A percentile compares a stretch with the other conserved stretches of the same genome.
Conservation (phyloP, 352 stramenopile genomes). For the Globisporangium okanoganense region DNA sequence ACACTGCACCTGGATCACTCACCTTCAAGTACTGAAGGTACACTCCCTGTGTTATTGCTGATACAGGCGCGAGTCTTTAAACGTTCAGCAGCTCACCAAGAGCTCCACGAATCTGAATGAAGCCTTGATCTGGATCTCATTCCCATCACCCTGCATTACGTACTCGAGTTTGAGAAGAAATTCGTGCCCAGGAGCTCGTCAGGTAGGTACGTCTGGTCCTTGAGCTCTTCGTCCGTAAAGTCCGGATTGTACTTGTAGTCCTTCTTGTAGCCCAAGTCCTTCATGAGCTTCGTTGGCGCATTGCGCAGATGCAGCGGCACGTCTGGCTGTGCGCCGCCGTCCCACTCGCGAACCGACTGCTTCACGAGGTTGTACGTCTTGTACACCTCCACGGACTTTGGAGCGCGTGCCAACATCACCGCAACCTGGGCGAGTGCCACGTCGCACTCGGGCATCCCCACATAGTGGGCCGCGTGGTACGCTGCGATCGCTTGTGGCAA, state of each 20-base stretch:
- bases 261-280: conserved; percentile 68
- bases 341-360: conserved; percentile 50
- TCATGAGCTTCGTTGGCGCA: conserved; percentile 76
- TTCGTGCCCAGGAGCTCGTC: conserved; percentile 50
- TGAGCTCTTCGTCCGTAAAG: conserved; percentile 55
- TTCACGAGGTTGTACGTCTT: conserved; percentile 80
- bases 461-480: conserved; percentile 70
- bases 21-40: too few species aligned
- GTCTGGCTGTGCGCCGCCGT: conserved; percentile 50
- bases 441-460: conserved; percentile 87
- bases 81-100: too few species aligned
- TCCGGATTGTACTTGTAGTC: conserved; percentile 86
- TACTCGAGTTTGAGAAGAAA: conserved; percentile 35
- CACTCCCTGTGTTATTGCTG: too few species aligned
- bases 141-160: neutral
- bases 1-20: too few species aligned
- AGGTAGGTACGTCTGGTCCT: conserved; percentile 85
- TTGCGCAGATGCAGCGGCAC: conserved; percentile 84
- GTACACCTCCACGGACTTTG: conserved; percentile 85
- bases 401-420: conserved; percentile 70
- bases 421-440: conserved; percentile 78
- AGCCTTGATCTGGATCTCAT: neutral
- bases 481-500: conserved; percentile 63
- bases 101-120: too few species aligned
- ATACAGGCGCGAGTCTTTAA: too few species aligned